A percentile compares a stretch with the other conserved stretches of the same genome.
Conservation (phyloP, 768 basidiomycete species). For the Lactifluus piperatus region DNA sequence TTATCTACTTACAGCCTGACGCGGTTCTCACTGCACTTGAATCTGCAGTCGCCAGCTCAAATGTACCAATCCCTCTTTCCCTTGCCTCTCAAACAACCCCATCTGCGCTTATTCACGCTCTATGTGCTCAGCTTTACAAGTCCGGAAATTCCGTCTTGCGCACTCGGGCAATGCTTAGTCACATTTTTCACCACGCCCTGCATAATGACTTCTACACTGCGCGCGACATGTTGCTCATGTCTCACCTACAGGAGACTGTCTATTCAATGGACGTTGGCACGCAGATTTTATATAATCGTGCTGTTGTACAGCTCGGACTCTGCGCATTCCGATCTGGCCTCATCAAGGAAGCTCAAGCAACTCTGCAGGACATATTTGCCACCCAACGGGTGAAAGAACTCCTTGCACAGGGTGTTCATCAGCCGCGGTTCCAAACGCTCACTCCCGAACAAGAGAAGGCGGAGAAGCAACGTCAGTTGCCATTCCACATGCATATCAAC, state of each 20-base stretch:
- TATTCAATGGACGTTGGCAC: constrained; percentile 94
- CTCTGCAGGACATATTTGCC: constrained; percentile 90
- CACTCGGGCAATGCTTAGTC: constrained; percentile 94
- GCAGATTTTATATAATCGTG: constrained; percentile 96
- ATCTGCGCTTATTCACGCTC: constrained; percentile 72
- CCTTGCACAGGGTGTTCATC: constrained; percentile 92
- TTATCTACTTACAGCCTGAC: constrained; percentile 57
- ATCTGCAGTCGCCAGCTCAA: constrained; percentile 47
- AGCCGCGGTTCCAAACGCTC: constrained; percentile 78
- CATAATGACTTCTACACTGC: constrained; percentile 96
- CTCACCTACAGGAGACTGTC: constrained; percentile 94
- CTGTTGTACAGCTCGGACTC: constrained; percentile 92
- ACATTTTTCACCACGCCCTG: constrained; percentile 94
- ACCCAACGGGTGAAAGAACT: constrained; percentile 97
- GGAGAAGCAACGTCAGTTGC: constrained; percentile 90
- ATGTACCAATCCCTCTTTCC: constrained; percentile 54
- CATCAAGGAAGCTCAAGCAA: constrained; percentile 89
- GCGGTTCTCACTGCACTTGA: constrained; percentile 88
- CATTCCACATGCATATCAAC: constrained; percentile 99
- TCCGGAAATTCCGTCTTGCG: constrained; percentile 85
- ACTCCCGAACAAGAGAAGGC: constrained; percentile 95
- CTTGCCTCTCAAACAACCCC: constrained; percentile 49
- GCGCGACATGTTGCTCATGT: constrained; percentile 98
- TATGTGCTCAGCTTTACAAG: constrained; percentile 91
- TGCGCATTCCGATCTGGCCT: constrained; percentile 94